Percentiles rank a stretch among this genome's conserved stretches.
These are phyloP conservation scores for Chlamydomonas reinhardtii DNA, from an alignment of 163 green algal species.

Conservation along the genomic window DNA sequence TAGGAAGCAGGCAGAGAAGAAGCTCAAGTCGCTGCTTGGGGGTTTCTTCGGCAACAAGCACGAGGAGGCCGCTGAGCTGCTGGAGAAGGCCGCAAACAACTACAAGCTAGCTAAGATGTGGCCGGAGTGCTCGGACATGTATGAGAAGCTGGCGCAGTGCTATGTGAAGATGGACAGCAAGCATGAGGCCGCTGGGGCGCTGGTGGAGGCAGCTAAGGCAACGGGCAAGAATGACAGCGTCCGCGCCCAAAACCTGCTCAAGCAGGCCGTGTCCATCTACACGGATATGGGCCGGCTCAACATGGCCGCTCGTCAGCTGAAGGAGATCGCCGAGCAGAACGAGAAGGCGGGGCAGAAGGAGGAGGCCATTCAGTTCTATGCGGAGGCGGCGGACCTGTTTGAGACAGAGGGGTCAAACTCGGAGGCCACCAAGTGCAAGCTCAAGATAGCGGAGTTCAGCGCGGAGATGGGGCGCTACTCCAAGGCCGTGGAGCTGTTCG, in stretches of 20 bases:
- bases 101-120: conserved; percentile 93
- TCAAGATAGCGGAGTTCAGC: conserved; percentile 90
- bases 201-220: conserved; percentile 90
- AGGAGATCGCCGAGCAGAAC: conserved; percentile 88
- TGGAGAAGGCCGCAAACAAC: conserved; percentile 92
- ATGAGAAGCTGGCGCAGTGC: conserved; percentile 82
- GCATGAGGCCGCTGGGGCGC: conserved; percentile 88
- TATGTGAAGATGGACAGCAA: conserved; percentile 91
- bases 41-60: conserved; percentile 82
- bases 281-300: conserved; percentile 95
- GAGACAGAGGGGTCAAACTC: conserved; percentile 83
- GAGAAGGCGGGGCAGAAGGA: conserved; percentile 88
- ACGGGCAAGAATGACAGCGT: conserved; percentile 68
- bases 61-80: conserved; percentile 92
- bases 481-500: conserved; percentile 85
- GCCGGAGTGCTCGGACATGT: conserved; percentile 82
- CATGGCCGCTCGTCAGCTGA: conserved; percentile 93
- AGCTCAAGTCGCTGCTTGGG: conserved; percentile 57
- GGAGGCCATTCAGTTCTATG: conserved; percentile 83
- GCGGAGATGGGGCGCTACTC: conserved; percentile 82
- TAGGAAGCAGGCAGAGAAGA: conserved; percentile 65
- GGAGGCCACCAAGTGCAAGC: conserved; percentile 88
- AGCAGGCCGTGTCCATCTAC: conserved; percentile 88
- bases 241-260: conserved; percentile 57
- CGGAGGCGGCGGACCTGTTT: conserved; percentile 94